Evolutionary conservation across 169 alveolate species (phyloP).

Genomic region (Plasmodium berghei): DNA sequence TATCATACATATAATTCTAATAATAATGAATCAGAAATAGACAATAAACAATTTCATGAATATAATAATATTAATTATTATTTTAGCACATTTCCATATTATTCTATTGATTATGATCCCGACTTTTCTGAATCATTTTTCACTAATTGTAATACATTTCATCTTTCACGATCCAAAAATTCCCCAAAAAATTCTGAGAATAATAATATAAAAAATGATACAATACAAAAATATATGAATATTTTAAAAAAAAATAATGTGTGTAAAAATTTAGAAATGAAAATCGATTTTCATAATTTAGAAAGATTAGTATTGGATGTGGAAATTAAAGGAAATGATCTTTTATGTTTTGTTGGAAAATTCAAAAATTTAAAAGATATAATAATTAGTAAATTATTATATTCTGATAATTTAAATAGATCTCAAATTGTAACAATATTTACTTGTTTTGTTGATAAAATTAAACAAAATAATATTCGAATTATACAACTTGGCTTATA

Average conservation of each 20-base stretch:
- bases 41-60: no score
- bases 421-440: conserved; percentile 58
- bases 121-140: background rate
- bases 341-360: conserved; percentile 52
- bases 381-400: conserved; percentile 44
- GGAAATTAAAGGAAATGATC: conserved; percentile 68
- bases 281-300: conserved; percentile 10
- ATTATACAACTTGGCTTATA: conserved; percentile 52
- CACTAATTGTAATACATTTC: no score
- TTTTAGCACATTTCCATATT: background rate
- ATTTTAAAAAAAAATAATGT: conserved; percentile 24
- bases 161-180: no score
- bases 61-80: background rate
- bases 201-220: background rate
- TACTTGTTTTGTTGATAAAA: conserved; percentile 61
- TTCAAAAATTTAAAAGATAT: conserved; percentile 61
- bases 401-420: conserved; percentile 49
- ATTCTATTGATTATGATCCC: conserved; percentile 6
- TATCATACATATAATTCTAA: no score
- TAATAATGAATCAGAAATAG: no score
- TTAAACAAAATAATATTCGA: conserved; percentile 42
- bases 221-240: conserved; percentile 2
- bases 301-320: conserved; percentile 62
- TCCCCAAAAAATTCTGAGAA: no score
- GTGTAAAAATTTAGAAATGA: conserved; percentile 4